Evolutionary conservation across 2,329 filamentous ascomycete genomes (phyloP).

Genomic region (Claviceps spartinae): DNA sequence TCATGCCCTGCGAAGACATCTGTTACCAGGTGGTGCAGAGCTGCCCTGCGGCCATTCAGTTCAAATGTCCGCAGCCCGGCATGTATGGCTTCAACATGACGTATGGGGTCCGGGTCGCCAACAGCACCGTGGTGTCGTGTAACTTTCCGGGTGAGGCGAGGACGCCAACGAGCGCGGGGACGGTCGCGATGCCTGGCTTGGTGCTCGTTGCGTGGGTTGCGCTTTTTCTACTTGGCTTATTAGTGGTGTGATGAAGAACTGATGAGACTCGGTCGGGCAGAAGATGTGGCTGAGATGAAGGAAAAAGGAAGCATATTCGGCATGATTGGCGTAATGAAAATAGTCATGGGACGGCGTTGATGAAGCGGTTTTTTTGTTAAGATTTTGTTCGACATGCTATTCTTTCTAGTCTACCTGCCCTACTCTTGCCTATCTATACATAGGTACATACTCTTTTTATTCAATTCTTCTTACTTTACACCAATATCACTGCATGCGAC

Average conservation of each 20-base stretch:
- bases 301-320: background rate
- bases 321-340: background rate
- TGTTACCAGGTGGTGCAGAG: constrained; percentile 77
- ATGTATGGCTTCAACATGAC: constrained; percentile 21
- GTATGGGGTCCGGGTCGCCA: constrained; percentile 18
- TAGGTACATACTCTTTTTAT: no score
- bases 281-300: background rate
- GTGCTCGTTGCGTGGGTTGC: background rate
- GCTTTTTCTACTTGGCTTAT: background rate
- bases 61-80: constrained; percentile 51
- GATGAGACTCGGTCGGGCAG: background rate
- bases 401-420: no score
- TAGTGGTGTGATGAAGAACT: background rate
- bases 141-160: constrained; percentile 25
- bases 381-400: background rate
- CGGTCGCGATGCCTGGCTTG: constrained; percentile 7
- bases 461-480: background rate
- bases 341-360: background rate
- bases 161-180: constrained; percentile 14
- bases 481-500: background rate
- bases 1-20: constrained; percentile 75
- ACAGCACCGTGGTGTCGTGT: constrained; percentile 17
- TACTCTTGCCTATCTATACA: background rate
- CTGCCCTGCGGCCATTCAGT: constrained; percentile 65
- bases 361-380: background rate